Base-by-base conservation (phyloP, 192 early-diverging fungal species). In the Gamsiella multidivaricata region DNA sequence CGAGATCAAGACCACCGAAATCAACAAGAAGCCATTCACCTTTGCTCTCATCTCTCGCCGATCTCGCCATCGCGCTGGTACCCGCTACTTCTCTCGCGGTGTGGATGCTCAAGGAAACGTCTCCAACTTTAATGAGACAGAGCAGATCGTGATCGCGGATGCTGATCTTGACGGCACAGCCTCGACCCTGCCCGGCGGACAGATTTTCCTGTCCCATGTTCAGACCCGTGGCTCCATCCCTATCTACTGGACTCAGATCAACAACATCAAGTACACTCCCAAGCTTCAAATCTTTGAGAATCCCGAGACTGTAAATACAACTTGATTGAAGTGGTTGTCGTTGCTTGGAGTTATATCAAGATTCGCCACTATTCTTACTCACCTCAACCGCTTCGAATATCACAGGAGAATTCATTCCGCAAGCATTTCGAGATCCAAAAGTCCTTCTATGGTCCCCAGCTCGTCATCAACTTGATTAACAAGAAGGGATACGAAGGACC, bases 171-270 rank as follows among this genome's bases (percentile, higher is more conserved):
- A 83, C 69, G 71, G 76, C 31, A 41, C 54, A 51, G 57, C 61
- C 12, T 69, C 56, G 14, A 47, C 61, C 22, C 54, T 82, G 20
- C 63, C 68, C 65, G 83, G 83, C 20, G 84, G 80, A 10, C 70
- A 82, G 54, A 79, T 80, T 25, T 68, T 87, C 31, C 54, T 92
- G 64, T 88, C 95, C 1, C 95, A 95, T 83, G 92, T 98, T 33
- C 97, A 99, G 70, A 94, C 92, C 25, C 90, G 97, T 61, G 98
- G 98, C 5, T 97, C 96, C 3, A 94, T 99, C 47, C 98, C 98
- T 14, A 72, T 97, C 25, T 95, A 87, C 72, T 99, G 98, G 98
- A 84, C 88, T 31, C 98, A 99, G 76, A 81, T 94, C 62, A 91
- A 91, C 70, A 97, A 97, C 79, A 84, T 96, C 70, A 91, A 92